Evolutionary conservation across 345 rosid species (phyloP), one percentile per base, ranked within the genome.

Genomic region (Sisymbrium altissimum): DNA sequence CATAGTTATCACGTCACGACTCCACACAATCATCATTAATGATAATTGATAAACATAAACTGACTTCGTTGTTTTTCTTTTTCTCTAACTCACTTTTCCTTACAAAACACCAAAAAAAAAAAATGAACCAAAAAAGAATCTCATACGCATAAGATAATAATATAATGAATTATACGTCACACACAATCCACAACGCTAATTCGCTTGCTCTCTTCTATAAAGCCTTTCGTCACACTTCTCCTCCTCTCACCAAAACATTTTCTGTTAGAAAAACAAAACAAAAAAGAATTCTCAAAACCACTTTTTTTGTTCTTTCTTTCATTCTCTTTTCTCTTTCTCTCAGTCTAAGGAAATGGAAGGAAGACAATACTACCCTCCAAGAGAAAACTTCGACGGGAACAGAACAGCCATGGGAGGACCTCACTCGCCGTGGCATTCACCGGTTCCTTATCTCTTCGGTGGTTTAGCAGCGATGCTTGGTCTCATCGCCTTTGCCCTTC

Each of bases 401-500:
- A 53, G 64, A 41, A 30, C 80, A 9, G 6, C 76, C 10, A 9
- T 70, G 9, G 27, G 77, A 45, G 71, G 32, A 23, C 83, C 80
- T 50, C 94, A 75, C 80, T 86, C 94, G 1, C 84, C 96, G 17
- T 86, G 97, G 96, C 97, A 94, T 78, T 94, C 98, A 43, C 98
- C 98, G 0, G 92, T 94, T 35, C 97, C 98, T 0, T 94, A 91
- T 80, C 79, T 94, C 40, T 91, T 94, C 46, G 98, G 98, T 11
- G 98, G 98, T 14, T 72, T 94, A 23, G 97, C 98, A 0, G 98
- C 96, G 32, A 94, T 94, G 96, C 81, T 94, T 3, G 97, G 97
- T 48, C 84, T 94, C 57, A 89, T 91, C 4, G 97, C 97, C 50
- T 89, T 91, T 64, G 97, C 98, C 14, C 93, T 94, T 35, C 61